Evolutionary conservation across 2,329 filamentous ascomycete species (phyloP), one percentile per base, ranked within the genome.

Genomic region (Cercospora canescens): DNA sequence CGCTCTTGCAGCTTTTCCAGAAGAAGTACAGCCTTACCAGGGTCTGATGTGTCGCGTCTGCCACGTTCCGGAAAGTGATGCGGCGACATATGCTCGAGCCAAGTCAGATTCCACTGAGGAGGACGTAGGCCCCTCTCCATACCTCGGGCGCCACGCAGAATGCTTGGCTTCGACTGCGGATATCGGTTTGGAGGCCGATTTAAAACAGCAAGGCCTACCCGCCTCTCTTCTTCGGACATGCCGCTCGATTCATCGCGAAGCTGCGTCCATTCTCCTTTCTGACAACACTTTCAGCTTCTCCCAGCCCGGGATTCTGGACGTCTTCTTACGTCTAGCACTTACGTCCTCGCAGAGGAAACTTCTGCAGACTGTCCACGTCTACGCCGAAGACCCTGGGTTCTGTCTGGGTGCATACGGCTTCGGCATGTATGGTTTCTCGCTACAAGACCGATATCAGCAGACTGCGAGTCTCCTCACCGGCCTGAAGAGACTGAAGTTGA

Each of bases 251-350:
- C 12, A 48, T 26, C 37, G 32, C 24, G 57, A 60, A 60, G 35
- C 35, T 11, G 16, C 18, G 3, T 26, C 35, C 5, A n/a, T 60
- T 8, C 57, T 60, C 6, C 41, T 45, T 18, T 45, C 39, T 11
- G 35, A 45, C 3, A 60, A 60, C 16, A 60, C 57, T 28, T 60
- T 60, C 41, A 60, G 39, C 16, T 60, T 60, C 57, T 28, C 16
- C 28, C 48, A 60, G 8, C 57, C 57, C 16, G 35, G 26, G 6
- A 48, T 60, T 28, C 24, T 60, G 5, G 57, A 60, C 16, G 37
- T 39, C 24, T 60, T 60, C 26, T 6, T 60, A 6, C 57, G 57
- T 21, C 28, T 60, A 28, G 57, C 57, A 7, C 57, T 60, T 39
- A 45, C 24, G n/a, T 34, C 57, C n/a, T 26, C 26, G 12, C 24